Evolutionary conservation across 495 filamentous ascomycete genomes (phyloP), one percentile per base, ranked within the genome.

Genomic region (Aspergillus coremiiformis): DNA sequence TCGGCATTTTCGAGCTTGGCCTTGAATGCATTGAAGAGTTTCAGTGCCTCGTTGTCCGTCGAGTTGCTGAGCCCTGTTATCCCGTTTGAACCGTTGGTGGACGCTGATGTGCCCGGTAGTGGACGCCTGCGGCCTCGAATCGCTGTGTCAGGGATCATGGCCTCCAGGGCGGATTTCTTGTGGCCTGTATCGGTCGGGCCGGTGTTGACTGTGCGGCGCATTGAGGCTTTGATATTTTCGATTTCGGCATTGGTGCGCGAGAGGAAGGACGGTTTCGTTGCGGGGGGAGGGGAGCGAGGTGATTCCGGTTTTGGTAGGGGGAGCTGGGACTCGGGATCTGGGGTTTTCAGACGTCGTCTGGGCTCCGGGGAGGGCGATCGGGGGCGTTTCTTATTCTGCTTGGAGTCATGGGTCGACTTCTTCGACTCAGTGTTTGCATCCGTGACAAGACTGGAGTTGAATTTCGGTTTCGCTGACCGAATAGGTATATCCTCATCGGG

Each of bases 221-320:
- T 94, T 1, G 89, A 95, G 15, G 87, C 87, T 68, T 93, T 96
- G 32, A 98, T 68, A 11, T 84, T 84, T 10, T 87, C 91, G 55
- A 97, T 96, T 61, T 96, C 85, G 17, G 89, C 89, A 56, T 97
- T 95, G 6, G 90, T 92, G 54, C 80, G 74, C n/a, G 86, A 84
- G 0, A 87, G 74, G 7, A 62, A 68, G 21, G 87, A 85, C 27
- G 82, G 78, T 51, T 80, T 80, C 24, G 65, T 37, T 58, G 29
- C 27, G 5, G 22, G 23, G 7, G 42, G 22, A 23, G 43, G 19
- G 4, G 32, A 21, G 47, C 32, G 62, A n/a, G 77, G 70, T 26
- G 74, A 66, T 29, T 75, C 74, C 32, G 74, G 72, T 3, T 75
- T 76, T 24, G 76, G 73, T 1, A 75, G 77, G 41, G 74, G 67